phyloP scores from a whole-genome alignment of 1,284 basidiomycete genomes.

The Cystobasidium sp. region DNA sequence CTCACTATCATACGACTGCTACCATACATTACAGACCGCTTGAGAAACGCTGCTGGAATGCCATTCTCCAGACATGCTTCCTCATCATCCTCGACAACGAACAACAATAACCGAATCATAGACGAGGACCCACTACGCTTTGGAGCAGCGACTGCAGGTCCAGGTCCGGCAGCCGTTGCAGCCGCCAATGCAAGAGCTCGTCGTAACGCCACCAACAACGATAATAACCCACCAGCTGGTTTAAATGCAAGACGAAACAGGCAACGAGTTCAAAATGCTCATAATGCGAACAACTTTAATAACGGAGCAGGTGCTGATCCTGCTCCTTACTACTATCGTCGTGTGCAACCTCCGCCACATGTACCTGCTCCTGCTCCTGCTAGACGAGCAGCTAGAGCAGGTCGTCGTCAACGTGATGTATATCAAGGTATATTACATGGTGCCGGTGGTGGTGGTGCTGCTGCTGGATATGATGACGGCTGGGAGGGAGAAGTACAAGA shows the following conservation, averaged over 20 bases:
- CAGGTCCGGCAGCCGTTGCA: constrained; percentile 34
- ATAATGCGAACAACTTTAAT: neutral
- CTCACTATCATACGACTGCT: neutral
- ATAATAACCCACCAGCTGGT: constrained; percentile 14
- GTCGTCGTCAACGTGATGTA: neutral
- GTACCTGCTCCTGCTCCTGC: neutral
- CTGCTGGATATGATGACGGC: neutral
- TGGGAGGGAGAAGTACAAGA: neutral
- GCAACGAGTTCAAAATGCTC: neutral
- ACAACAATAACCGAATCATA: constrained; percentile 10
- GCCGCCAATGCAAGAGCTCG: constrained; percentile 29
- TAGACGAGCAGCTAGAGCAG: constrained; percentile 2
- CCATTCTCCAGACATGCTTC: constrained; percentile 17
- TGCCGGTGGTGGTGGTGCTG: neutral
- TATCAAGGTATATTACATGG: neutral
- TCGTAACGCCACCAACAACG: neutral
- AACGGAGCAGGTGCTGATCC: neutral
- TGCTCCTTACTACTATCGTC: constrained; percentile 21
- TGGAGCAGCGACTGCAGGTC: constrained; percentile 7
- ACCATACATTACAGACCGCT: neutral
- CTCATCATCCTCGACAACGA: neutral
- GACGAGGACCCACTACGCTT: constrained; percentile 12
- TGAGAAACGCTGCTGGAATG: constrained; percentile 24
- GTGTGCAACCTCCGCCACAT: constrained; percentile 2
- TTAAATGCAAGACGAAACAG: constrained; percentile 17